Evolutionary conservation across 768 basidiomycete genomes (phyloP).

Genomic region (Boletellus emodensis): DNA sequence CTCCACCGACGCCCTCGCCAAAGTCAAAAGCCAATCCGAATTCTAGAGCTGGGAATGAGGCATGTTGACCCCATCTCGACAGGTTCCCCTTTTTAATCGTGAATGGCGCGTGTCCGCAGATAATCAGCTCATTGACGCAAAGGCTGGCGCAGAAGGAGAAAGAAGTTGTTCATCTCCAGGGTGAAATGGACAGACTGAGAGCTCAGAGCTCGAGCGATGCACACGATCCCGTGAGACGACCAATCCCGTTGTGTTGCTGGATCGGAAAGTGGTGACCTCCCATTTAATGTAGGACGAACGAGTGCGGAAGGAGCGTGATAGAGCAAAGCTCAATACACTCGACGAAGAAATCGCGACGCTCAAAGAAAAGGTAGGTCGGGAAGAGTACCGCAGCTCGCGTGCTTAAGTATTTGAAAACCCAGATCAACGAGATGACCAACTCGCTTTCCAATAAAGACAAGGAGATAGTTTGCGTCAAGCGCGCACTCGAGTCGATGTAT

Average conservation of each 20-base stretch:
- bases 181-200: constrained; percentile 63
- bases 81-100: not conserved
- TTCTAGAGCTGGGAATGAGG: constrained; percentile 57
- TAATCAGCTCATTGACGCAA: constrained; percentile 71
- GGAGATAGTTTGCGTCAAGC: constrained; percentile 72
- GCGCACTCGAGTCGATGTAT: constrained; percentile 85
- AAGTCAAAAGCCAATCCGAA: constrained; percentile 35
- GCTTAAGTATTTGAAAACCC: not conserved
- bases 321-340: constrained; percentile 64
- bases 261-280: not conserved
- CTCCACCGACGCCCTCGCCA: constrained; percentile 16
- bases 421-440: constrained; percentile 56
- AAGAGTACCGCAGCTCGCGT: not conserved
- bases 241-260: not conserved
- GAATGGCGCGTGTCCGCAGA: constrained; percentile 31
- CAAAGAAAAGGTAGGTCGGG: constrained; percentile 56
- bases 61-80: constrained; percentile 18
- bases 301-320: constrained; percentile 71
- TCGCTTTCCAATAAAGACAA: constrained; percentile 56
- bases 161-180: constrained; percentile 69
- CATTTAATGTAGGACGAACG: constrained; percentile 56
- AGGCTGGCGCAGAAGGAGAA: constrained; percentile 83
- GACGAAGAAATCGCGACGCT: constrained; percentile 71
- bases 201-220: constrained; percentile 53
- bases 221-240: constrained; percentile 54